A percentile compares a stretch with the other conserved stretches of the same genome.
These are phyloP conservation scores for Sophora flavescens DNA, from an alignment of 306 rosid species.

Conservation along the genomic window DNA sequence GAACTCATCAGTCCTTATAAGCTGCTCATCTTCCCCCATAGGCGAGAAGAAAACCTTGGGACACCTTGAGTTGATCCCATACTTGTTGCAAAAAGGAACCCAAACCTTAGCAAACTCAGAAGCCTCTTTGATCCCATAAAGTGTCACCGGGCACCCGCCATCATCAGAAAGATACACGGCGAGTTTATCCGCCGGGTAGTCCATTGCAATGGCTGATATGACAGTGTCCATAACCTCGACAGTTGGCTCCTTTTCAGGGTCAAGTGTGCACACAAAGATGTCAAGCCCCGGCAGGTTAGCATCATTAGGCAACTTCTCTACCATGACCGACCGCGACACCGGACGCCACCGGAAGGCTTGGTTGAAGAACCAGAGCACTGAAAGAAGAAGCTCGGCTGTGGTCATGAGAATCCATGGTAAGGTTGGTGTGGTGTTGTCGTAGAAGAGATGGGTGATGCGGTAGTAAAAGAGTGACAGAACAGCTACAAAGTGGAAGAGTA, in stretches of 20 bases:
- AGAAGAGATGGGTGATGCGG: slow-evolving; percentile 19
- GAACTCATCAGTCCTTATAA: slow-evolving; percentile 33
- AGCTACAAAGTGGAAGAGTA: neutral
- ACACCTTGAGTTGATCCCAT: slow-evolving; percentile 49
- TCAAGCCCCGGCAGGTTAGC: slow-evolving; percentile 50
- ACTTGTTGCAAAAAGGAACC: slow-evolving; percentile 58
- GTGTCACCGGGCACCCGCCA: slow-evolving; percentile 44
- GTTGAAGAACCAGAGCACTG: slow-evolving; percentile 43
- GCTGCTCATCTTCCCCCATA: slow-evolving; percentile 2
- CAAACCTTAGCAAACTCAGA: slow-evolving; percentile 48
- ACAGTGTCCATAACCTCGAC: slow-evolving; percentile 54
- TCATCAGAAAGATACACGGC: slow-evolving; percentile 62
- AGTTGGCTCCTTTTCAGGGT: slow-evolving; percentile 55
- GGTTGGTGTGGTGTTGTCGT: neutral
- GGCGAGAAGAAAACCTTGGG: slow-evolving; percentile 56
- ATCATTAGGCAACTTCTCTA: slow-evolving; percentile 39
- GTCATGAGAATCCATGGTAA: slow-evolving; percentile 41
- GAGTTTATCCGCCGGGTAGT: slow-evolving; percentile 53
- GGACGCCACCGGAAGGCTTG: slow-evolving; percentile 53
- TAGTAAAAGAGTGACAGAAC: slow-evolving; percentile 40
- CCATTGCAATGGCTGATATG: slow-evolving; percentile 53
- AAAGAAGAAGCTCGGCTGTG: slow-evolving; percentile 21
- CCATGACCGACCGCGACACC: slow-evolving; percentile 23
- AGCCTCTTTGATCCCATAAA: slow-evolving; percentile 47
- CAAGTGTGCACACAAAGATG: slow-evolving; percentile 58